Base-by-base conservation (phyloP, 2,329 filamentous ascomycete species). In the Colletotrichum karsti region DNA sequence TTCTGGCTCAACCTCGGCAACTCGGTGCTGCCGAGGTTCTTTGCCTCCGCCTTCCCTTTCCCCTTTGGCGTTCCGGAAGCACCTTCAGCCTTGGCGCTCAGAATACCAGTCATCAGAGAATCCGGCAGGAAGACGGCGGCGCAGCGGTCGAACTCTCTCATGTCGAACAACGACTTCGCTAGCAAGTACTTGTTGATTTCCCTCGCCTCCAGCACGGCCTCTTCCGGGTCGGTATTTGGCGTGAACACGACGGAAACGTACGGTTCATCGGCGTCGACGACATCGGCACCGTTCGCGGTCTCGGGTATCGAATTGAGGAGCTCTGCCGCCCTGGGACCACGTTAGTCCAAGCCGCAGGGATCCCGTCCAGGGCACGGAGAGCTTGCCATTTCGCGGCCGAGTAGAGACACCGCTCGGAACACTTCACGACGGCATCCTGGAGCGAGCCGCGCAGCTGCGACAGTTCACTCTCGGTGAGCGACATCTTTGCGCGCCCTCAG, bases 121-220 rank as follows among this genome's bases (percentile, higher is more conserved):
- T 93, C 89, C n/a, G 93, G 93, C 2, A 97, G 85, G 75, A 97
- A 97, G 41, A 97, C 92, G 57, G 93, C 92, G 30, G 95, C 93
- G 78, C 95, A 98, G 71, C 96, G 93, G 76, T 98, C 95, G 75
- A 92, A 98, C 78, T 99, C 96, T 73, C 93, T 92, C 74, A 94
- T 97, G 79, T 98, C 95, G 77, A 98, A 98, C 73, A 97, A 92
- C 0, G 95, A 92, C 78, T 98, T 98, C 59, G 96, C 95, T 20
- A 98, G 85, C 3, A 98, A 87, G 77, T 95, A 98, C 74, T 90
- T 93, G 80, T 92, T 90, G 35, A 93, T 84, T 79, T 98, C 95
- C 73, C 87, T 90, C 1, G 91, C 87, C 77, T 98, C 95, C 3
- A 97, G 85, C 1, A 86, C 83, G 10, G 91, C 90, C 83, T 98